Conservation (phyloP, 306 rosid genomes). For the Urtica urens region DNA sequence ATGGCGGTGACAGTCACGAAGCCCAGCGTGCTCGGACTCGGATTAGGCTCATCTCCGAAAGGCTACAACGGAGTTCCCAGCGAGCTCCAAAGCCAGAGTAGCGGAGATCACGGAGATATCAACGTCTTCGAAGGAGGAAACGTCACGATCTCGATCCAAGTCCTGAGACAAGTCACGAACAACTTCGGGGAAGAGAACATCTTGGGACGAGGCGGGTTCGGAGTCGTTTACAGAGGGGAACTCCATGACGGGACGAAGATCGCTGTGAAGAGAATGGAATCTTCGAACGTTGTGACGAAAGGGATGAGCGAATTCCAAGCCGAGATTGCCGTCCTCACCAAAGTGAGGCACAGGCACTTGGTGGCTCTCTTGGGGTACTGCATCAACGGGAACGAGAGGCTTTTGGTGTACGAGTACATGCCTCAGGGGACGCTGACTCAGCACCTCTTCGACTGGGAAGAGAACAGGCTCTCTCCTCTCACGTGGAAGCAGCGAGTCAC, state of each 20-base stretch:
- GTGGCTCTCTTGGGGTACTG: conserved; percentile 80
- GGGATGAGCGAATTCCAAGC: conserved; percentile 81
- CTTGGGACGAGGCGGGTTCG: conserved; percentile 87
- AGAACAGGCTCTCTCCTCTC: conserved; percentile 41
- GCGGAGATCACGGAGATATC: conserved; percentile 44
- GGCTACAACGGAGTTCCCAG: conserved; percentile 56
- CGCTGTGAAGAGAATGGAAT: conserved; percentile 87
- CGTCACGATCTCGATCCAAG: conserved; percentile 53
- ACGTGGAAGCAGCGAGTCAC: conserved; percentile 75
- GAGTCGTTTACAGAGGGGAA: conserved; percentile 82
- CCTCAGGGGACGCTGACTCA: conserved; percentile 80
- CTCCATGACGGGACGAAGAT: conserved; percentile 72
- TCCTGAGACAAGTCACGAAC: conserved; percentile 57
- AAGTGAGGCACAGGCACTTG: conserved; percentile 83
- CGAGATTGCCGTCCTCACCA: conserved; percentile 75
- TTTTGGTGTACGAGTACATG: conserved; percentile 82
- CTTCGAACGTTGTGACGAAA: conserved; percentile 52
- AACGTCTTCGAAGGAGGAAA: conserved; percentile 63
- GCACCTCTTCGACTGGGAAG: conserved; percentile 65
- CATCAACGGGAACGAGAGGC: conserved; percentile 73
- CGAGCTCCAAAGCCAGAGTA: conserved; percentile 65
- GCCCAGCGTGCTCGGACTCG: conserved; percentile 32
- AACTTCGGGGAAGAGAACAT: conserved; percentile 65
- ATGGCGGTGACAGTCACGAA: too few species aligned
- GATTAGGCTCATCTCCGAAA: conserved; percentile 25